A percentile compares a stretch with the other conserved stretches of the same genome.
Evolutionary conservation across 345 rosid species (phyloP).

Genomic region (Boechera divaricarpa): DNA sequence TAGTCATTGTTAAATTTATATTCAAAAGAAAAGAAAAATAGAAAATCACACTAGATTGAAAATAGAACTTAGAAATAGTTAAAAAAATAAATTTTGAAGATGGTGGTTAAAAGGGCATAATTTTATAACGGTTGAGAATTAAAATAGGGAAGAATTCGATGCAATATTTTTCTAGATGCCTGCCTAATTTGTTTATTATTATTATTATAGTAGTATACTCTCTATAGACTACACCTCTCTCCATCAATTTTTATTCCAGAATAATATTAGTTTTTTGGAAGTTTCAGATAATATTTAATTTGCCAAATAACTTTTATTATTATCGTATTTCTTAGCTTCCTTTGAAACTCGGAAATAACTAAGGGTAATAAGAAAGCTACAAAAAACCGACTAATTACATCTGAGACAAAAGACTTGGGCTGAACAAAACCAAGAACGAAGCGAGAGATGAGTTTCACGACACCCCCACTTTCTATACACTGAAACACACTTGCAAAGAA

Average conservation of each 20-base stretch:
- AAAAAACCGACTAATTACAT: constrained; percentile 35
- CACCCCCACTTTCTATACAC: constrained; percentile 30
- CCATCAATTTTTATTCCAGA: background rate
- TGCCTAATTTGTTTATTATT: too few species aligned
- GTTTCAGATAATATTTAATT: background rate
- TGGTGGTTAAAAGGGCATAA: too few species aligned
- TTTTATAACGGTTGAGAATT: too few species aligned
- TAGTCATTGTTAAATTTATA: too few species aligned
- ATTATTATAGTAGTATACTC: too few species aligned
- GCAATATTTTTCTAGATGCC: background rate
- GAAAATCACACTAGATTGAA: too few species aligned
- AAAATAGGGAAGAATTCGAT: background rate
- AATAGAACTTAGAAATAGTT: too few species aligned
- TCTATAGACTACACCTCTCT: background rate
- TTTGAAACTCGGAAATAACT: constrained; percentile 20
- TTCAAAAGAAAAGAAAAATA: too few species aligned
- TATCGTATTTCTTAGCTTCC: constrained; percentile 12
- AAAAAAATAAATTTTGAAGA: too few species aligned
- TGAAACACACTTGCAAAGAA: constrained; percentile 20
- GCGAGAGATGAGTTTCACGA: constrained; percentile 23
- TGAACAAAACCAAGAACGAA: constrained; percentile 34
- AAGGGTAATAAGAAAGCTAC: constrained; percentile 25
- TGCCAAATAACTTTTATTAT: constrained; percentile 10
- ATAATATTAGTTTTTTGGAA: background rate
- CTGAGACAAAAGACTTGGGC: constrained; percentile 4